Evolutionary conservation across 2,329 filamentous ascomycete genomes (phyloP), one percentile per base, ranked within the genome.

Genomic region (Diaporthe eres): DNA sequence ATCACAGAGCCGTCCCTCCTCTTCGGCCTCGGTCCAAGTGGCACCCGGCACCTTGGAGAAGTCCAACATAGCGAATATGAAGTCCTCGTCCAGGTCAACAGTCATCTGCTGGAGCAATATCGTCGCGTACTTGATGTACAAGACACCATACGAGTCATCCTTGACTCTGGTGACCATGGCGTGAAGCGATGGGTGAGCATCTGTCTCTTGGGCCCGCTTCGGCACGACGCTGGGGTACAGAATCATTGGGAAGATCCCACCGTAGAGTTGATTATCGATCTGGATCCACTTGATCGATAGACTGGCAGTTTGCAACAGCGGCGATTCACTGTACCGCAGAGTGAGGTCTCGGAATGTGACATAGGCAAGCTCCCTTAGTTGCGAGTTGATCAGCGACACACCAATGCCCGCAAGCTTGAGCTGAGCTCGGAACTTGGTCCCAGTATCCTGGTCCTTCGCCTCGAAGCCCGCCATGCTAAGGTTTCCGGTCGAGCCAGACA

Each of bases 41-140:
- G 95, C 95, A 37, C 96, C 96, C 3, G 95, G 95, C 0, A 98
- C 93, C 84, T 98, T 98, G 47, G 94, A 93, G 82, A 98, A 99
- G 83, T 99, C 97, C 2, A 99, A 88, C 77, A 99, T 90, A 0
- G 97, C 96, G 83, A 98, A 98, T 75, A 99, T 96, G 85, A 99
- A 99, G 83, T 99, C 97, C 81, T 99, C 97, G 78, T 99, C 97
- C 67, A 99, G 92, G 80, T 99, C 97, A 3, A 99, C 89, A 0
- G 97, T 99, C 96, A 99, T 98, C 84, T 99, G 96, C 84, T 99
- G 97, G 61, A 99, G 87, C 44, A 99, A 87, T 61, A 99, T 85
- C 0, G 96, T 98, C 31, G 97, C 96, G 84, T 99, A 99, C 84
- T 99, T 99, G 89, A 99, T 96, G 85, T 99, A 99, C 13, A 98